phyloP scores from a whole-genome alignment of 2,329 filamentous ascomycete species.

The Orbilia oligospora region DNA sequence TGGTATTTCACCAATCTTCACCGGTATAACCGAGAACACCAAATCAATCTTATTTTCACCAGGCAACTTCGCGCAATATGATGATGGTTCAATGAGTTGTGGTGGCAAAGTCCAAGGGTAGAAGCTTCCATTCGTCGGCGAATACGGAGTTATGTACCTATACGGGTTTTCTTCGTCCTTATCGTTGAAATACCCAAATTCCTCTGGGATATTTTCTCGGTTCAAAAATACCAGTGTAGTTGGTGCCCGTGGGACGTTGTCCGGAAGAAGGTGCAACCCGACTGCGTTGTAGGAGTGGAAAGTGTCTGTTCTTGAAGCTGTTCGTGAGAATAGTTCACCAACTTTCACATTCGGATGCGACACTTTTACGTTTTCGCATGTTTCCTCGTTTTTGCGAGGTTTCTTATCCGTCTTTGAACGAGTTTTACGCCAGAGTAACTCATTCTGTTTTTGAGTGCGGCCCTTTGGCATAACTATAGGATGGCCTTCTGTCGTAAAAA shows the following conservation, averaged over 20 bases:
- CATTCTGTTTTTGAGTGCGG: background rate
- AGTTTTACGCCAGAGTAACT: constrained; percentile 55
- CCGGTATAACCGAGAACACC: constrained; percentile 71
- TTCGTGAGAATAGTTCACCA: constrained; percentile 73
- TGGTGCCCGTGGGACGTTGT: constrained; percentile 67
- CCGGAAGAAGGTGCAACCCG: constrained; percentile 81
- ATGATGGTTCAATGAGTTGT: constrained; percentile 80
- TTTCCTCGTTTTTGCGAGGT: background rate
- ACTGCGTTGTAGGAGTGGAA: constrained; percentile 92
- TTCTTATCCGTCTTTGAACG: constrained; percentile 55
- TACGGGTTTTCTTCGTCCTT: constrained; percentile 69
- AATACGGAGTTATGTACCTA: constrained; percentile 73
- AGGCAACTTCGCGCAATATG: constrained; percentile 80
- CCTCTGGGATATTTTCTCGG: constrained; percentile 41
- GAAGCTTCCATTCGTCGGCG: constrained; percentile 82
- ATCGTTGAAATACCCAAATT: constrained; percentile 71
- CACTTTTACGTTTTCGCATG: constrained; percentile 38
- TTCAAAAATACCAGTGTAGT: constrained; percentile 67
- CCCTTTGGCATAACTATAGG: constrained; percentile 82
- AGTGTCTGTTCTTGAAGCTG: constrained; percentile 82
- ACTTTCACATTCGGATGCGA: constrained; percentile 33
- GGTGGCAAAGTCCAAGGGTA: constrained; percentile 94
- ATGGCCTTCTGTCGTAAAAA: constrained; percentile 97
- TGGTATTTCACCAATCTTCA: constrained; percentile 37
- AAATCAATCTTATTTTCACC: constrained; percentile 80